phyloP scores from a whole-genome alignment of 495 filamentous ascomycete genomes.

The Thermothielavioides terrestris region DNA sequence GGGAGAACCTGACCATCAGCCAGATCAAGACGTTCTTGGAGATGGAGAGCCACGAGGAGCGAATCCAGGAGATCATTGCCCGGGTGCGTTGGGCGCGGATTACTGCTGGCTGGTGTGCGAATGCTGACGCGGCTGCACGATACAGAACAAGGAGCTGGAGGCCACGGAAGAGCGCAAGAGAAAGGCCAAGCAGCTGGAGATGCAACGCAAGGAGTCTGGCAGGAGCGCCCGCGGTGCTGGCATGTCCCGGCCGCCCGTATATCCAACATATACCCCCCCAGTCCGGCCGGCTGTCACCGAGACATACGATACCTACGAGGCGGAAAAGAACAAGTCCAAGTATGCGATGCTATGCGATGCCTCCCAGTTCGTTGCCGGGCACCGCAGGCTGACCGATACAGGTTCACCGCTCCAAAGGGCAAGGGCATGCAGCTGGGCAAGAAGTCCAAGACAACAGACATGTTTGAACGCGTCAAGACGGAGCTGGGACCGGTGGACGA shows the following conservation, averaged over 20 bases:
- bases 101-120: neutral
- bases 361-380: too few species aligned
- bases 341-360: too few species aligned
- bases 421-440: slow-evolving; percentile 99
- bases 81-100: slow-evolving; percentile 48
- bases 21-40: slow-evolving; percentile 99
- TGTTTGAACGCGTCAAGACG: slow-evolving; percentile 89
- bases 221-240: slow-evolving; percentile 43
- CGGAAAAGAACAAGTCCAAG: slow-evolving; percentile 92
- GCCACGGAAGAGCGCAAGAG: slow-evolving; percentile 95
- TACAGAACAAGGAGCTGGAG: slow-evolving; percentile 94
- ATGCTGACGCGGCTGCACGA: slow-evolving; percentile 36
- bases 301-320: slow-evolving; percentile 86
- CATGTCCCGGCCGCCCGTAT: slow-evolving; percentile 62
- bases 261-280: slow-evolving; percentile 84
- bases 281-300: slow-evolving; percentile 62
- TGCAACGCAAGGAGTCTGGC: slow-evolving; percentile 89
- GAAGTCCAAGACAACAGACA: slow-evolving; percentile 92
- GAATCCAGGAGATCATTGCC: slow-evolving; percentile 95
- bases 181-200: slow-evolving; percentile 94
- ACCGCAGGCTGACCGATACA: slow-evolving; percentile 18
- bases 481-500: slow-evolving; percentile 72
- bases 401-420: slow-evolving; percentile 60
- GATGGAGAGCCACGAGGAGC: slow-evolving; percentile 98
- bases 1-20: slow-evolving; percentile 86